These are phyloP conservation scores for Macrophomina pseudophaseolina DNA, from an alignment of 2,329 filamentous ascomycete species.

Conservation along the genomic window DNA sequence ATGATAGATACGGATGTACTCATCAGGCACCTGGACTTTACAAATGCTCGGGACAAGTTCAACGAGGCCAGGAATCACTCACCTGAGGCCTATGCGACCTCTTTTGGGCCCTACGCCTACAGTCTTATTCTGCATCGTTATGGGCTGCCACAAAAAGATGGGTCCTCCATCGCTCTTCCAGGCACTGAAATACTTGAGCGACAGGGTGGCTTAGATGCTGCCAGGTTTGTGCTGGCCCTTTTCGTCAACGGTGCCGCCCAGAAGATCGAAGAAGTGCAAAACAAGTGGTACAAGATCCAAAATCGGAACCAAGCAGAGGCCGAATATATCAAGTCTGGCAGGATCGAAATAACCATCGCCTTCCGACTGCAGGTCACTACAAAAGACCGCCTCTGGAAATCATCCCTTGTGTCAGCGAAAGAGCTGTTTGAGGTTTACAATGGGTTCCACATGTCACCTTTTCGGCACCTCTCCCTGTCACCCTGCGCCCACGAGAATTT, in stretches of 20 bases:
- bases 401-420: background rate
- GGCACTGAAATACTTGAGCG: background rate
- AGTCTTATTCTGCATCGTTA: background rate
- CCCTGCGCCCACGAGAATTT: constrained; percentile 22
- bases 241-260: background rate
- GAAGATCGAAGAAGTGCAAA: constrained; percentile 11
- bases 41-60: background rate
- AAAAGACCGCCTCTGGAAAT: background rate
- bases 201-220: background rate
- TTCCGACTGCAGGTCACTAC: constrained; percentile 13
- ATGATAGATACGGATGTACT: constrained; percentile 16
- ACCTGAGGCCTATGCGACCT: background rate
- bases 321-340: background rate
- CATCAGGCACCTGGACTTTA: constrained; percentile 5
- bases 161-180: background rate
- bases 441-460: background rate
- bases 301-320: background rate
- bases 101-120: background rate
- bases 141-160: background rate
- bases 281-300: constrained; percentile 20
- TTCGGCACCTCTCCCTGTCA: background rate
- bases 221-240: background rate
- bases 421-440: background rate
- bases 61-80: background rate
- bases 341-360: constrained; percentile 17